A percentile compares a stretch with the other conserved stretches of the same genome.
phyloP scores from a whole-genome alignment of 371 early-diverging fungal genomes.

The Mortierella sp. region DNA sequence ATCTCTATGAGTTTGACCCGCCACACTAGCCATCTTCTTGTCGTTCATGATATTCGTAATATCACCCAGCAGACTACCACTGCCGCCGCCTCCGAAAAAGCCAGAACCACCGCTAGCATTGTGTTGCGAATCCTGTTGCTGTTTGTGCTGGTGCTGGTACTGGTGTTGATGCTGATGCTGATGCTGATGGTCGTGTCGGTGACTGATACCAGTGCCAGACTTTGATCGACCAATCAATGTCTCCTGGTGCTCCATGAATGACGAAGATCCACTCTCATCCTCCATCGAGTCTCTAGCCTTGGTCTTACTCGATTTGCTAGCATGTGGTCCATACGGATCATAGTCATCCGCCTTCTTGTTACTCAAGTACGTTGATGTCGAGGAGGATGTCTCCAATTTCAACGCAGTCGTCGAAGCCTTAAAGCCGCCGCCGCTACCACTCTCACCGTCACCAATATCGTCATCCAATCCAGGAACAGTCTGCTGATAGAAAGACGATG shows the following conservation, averaged over 20 bases:
- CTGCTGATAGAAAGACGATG: slow-evolving; percentile 43
- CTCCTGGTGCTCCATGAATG: slow-evolving; percentile 9
- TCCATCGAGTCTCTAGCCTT: slow-evolving; percentile 20
- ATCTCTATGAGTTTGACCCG: too few species aligned
- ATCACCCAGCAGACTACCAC: slow-evolving; percentile 37
- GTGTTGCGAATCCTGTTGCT: too few species aligned
- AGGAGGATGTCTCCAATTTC: neutral
- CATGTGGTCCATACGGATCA: slow-evolving; percentile 36
- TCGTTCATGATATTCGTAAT: slow-evolving; percentile 31
- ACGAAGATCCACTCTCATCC: neutral
- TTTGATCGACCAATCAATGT: slow-evolving; percentile 19
- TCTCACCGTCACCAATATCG: neutral
- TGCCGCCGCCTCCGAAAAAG: too few species aligned
- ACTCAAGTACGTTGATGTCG: slow-evolving; percentile 22
- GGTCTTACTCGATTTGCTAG: slow-evolving; percentile 5
- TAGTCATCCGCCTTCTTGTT: slow-evolving; percentile 35
- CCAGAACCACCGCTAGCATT: too few species aligned
- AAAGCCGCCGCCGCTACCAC: too few species aligned
- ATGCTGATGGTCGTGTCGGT: slow-evolving; percentile 36
- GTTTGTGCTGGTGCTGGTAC: neutral
- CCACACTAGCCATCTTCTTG: slow-evolving; percentile 14
- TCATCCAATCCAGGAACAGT: slow-evolving; percentile 42
- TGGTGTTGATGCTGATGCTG: slow-evolving; percentile 3
- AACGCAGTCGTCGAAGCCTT: too few species aligned
- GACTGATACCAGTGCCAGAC: slow-evolving; percentile 24